Percentiles rank a stretch among this genome's conserved stretches.
These are phyloP conservation scores for Vitis amurensis DNA, from an alignment of 164 flowering plant species.

Conservation along the genomic window DNA sequence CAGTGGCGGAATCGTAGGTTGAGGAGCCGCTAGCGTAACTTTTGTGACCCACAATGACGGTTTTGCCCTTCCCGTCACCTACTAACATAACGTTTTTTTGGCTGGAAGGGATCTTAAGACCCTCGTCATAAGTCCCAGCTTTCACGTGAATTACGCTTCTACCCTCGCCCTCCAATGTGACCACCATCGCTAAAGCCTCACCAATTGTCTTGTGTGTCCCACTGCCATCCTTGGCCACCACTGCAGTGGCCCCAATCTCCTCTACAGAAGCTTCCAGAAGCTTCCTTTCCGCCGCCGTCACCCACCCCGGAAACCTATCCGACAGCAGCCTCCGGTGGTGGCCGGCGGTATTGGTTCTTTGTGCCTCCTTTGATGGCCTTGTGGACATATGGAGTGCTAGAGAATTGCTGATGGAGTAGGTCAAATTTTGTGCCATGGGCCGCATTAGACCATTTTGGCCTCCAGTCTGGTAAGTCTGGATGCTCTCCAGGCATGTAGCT, in stretches of 20 bases:
- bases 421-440: background rate
- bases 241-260: slow-evolving; percentile 5
- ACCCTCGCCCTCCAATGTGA: background rate
- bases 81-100: slow-evolving; percentile 19
- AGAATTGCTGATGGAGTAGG: slow-evolving; percentile 5
- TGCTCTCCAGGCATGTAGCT: slow-evolving; percentile 10
- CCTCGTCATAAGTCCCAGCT: slow-evolving; percentile 18
- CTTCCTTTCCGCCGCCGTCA: slow-evolving; percentile 11
- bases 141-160: slow-evolving; percentile 12
- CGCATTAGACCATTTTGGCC: background rate
- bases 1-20: slow-evolving; percentile 18
- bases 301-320: slow-evolving; percentile 17
- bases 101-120: slow-evolving; percentile 9
- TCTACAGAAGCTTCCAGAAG: slow-evolving; percentile 6
- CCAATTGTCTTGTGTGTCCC: slow-evolving; percentile 12
- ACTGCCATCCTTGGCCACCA: slow-evolving; percentile 23
- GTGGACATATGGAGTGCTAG: slow-evolving; percentile 1
- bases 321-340: slow-evolving; percentile 5
- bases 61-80: slow-evolving; percentile 28
- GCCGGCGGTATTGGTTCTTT: background rate
- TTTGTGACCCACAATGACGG: slow-evolving; percentile 14
- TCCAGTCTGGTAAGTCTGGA: background rate
- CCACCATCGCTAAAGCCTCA: slow-evolving; percentile 12
- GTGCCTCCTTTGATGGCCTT: background rate
- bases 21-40: slow-evolving; percentile 5